Conservation (phyloP, 257 asterid species). For the Echium plantagineum region DNA sequence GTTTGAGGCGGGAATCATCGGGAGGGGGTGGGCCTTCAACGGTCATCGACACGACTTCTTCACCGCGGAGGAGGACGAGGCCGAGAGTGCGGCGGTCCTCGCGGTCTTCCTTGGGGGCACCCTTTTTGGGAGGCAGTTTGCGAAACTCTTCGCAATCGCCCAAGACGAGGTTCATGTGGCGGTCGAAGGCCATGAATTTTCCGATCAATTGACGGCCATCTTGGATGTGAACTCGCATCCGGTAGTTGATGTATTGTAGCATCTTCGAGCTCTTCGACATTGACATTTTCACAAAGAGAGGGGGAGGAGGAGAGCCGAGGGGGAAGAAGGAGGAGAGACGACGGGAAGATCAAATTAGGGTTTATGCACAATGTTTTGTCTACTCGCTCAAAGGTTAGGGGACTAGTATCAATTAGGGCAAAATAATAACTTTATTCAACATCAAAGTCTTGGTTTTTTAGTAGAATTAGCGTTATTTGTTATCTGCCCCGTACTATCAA, state of each 20-base stretch:
- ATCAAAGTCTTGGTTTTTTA: no score
- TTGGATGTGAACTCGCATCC: slow-evolving; percentile 89
- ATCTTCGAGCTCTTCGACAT: slow-evolving; percentile 93
- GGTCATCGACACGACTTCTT: slow-evolving; percentile 81
- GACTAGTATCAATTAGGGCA: no score
- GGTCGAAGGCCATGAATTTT: slow-evolving; percentile 92
- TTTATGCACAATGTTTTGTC: no score
- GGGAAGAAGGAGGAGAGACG: no score
- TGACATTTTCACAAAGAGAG: slow-evolving; percentile 86
- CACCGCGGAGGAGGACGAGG: slow-evolving; percentile 83
- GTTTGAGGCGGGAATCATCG: slow-evolving; percentile 65
- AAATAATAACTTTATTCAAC: no score
- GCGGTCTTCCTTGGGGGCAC: slow-evolving; percentile 73
- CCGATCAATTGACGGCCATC: slow-evolving; percentile 91
- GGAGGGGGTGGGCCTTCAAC: slow-evolving; percentile 98
- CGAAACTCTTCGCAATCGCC: slow-evolving; percentile 97
- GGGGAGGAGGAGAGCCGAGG: no score
- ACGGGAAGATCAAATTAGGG: no score
- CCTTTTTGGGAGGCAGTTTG: slow-evolving; percentile 67
- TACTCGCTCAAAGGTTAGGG: no score
- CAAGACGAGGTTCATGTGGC: slow-evolving; percentile 88
- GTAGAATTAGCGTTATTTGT: no score
- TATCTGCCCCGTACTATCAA: no score
- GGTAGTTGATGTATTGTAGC: slow-evolving; percentile 87
- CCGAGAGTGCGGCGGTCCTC: slow-evolving; percentile 93